Base-by-base conservation (phyloP, 495 filamentous ascomycete species). In the Xylaria bambusicola region DNA sequence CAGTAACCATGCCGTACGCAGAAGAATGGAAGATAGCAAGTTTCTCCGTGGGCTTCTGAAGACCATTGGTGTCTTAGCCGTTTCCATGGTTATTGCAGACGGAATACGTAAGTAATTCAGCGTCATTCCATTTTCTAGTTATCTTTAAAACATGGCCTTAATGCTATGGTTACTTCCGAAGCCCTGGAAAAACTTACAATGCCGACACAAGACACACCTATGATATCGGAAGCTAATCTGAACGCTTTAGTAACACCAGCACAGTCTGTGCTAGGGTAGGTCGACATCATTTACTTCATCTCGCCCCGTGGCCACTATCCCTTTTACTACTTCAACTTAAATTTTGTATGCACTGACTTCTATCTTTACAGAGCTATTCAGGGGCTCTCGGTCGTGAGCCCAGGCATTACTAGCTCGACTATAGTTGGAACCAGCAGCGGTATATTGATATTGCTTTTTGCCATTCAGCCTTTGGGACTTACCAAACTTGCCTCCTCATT, bases 391-490 rank as follows among this genome's bases (percentile, higher is more conserved):
- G 77, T 80, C 2, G 78, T 77, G 23, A 69, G 64, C 17, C 73
- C 78, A 0, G 60, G 77, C 64, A 82, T 86, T 31, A 72, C 64
- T 15, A 75, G 72, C 51, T 66, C 73, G 6, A 86, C 84, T 3
- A 80, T 92, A 24, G 77, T 91, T 20, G 89, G 89, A 6, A 78
- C 82, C 0, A 80, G 86, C 1, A 89, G 88, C 63, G 86, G 80
- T 6, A 89, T 92, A 52, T 69, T 92, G 4, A 73, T 92, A 3
- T 51, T 87, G 3, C 78, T 92, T 0, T 92, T 91, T 65, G 57
- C 76, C 13, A 76, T 91, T 31, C 89, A 92, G 60, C 89, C 89
- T 0, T 71, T 92, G 9, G 89, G 89, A 0, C 85, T 82, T 1
- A 82, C 82, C 0, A 89, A 85, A 59, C 77, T 91, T n/a, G 83